These are phyloP conservation scores for Ophiostoma ulmi DNA, from an alignment of 2,329 filamentous ascomycete species.

Conservation along the genomic window DNA sequence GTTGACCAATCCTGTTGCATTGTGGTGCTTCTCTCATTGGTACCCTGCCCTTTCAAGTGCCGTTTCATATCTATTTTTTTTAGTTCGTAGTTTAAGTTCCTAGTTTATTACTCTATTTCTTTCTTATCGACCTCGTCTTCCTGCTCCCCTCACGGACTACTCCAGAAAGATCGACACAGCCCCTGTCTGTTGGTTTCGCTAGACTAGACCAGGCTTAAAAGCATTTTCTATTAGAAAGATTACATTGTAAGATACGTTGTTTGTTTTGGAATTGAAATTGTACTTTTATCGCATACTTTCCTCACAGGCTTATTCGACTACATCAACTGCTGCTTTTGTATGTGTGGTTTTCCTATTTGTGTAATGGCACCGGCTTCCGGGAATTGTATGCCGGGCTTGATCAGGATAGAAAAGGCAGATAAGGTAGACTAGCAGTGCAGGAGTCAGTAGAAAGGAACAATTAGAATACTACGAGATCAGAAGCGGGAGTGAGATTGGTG, in stretches of 20 bases:
- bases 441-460: neutral
- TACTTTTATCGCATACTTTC: neutral
- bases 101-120: neutral
- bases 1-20: slow-evolving; percentile 4
- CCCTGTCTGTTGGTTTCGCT: slow-evolving; percentile 4
- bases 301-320: neutral
- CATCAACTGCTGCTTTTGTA: too few species aligned
- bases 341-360: neutral
- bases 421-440: neutral
- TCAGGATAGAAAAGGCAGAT: neutral
- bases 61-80: neutral
- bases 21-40: neutral
- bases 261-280: neutral
- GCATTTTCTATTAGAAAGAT: neutral
- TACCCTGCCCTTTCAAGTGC: neutral
- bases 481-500: neutral
- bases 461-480: neutral
- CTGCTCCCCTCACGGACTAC: neutral
- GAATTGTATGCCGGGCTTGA: neutral
- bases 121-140: neutral
- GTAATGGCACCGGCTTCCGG: slow-evolving; percentile 8
- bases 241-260: neutral
- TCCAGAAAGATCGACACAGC: slow-evolving; percentile 9
- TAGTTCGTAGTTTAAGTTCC: neutral
- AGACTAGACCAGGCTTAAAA: neutral